Conservation (phyloP, 2,329 filamentous ascomycete species). For the Arthrobotrys musiformis region DNA sequence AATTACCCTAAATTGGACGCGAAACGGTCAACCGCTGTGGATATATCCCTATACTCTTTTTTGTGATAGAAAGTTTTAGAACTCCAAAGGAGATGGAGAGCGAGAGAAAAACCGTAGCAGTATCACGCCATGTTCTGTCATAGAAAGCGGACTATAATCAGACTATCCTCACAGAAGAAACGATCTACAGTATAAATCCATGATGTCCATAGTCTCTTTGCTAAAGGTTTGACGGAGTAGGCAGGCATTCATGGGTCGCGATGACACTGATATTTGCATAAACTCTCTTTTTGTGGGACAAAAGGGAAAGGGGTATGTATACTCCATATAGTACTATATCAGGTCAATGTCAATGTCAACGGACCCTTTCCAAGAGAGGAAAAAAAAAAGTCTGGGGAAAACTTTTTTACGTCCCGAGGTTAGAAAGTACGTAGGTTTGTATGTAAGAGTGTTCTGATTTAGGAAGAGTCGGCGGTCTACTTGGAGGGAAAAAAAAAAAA, state of each 20-base stretch:
- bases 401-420: constrained; percentile 5
- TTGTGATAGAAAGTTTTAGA: constrained; percentile 1
- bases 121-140: constrained; percentile 48
- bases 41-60: background rate
- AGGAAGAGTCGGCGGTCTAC: background rate
- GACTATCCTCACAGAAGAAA: constrained; percentile 31
- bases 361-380: background rate
- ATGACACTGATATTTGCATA: constrained; percentile 16
- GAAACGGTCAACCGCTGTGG: background rate
- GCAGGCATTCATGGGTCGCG: constrained; percentile 7
- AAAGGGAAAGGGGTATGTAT: background rate
- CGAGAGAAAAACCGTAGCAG: constrained; percentile 7
- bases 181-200: constrained; percentile 27
- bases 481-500: background rate
- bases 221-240: background rate
- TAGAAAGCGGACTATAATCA: constrained; percentile 37
- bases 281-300: background rate
- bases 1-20: constrained; percentile 7
- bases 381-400: constrained; percentile 7
- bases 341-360: constrained; percentile 21
- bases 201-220: background rate
- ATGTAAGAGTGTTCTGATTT: background rate
- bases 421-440: too few relatives aligned
- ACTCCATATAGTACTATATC: too few relatives aligned
- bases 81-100: too few relatives aligned